These are phyloP conservation scores for Nyctanthes arbortristis DNA, from an alignment of 257 asterid species.

Conservation along the genomic window DNA sequence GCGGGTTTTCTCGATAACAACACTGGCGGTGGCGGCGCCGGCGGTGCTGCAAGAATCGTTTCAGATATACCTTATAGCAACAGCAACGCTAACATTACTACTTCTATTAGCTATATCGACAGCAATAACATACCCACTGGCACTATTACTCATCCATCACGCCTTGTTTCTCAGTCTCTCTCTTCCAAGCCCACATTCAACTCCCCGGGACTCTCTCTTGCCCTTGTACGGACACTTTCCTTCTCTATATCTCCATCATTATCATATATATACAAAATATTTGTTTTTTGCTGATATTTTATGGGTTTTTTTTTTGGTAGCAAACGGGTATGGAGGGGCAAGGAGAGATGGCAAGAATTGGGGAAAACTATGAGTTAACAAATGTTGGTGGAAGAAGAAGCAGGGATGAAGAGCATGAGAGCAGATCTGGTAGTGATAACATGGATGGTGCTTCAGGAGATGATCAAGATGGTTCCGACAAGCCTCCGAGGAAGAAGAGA, in stretches of 20 bases:
- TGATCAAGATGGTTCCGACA: constrained; percentile 74
- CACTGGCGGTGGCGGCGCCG: constrained; percentile 53
- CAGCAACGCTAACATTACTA: constrained; percentile 21
- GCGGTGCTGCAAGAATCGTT: constrained; percentile 62
- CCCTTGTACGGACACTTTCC: constrained; percentile 52
- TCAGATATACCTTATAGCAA: constrained; percentile 49
- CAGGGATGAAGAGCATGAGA: constrained; percentile 87
- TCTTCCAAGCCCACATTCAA: constrained; percentile 64
- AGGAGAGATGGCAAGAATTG: constrained; percentile 53
- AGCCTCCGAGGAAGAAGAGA: constrained; percentile 83
- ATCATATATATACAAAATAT: not conserved
- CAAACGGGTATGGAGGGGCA: constrained; percentile 84
- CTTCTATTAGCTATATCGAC: constrained; percentile 1
- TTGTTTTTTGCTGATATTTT: not conserved
- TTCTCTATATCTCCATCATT: not conserved
- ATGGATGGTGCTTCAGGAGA: constrained; percentile 90
- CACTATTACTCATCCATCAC: constrained; percentile 54
- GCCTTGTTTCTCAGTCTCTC: constrained; percentile 52
- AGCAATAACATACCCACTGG: constrained; percentile 46
- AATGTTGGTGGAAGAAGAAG: constrained; percentile 55
- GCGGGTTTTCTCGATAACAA: constrained; percentile 80
- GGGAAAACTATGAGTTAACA: constrained; percentile 48
- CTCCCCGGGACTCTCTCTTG: constrained; percentile 92
- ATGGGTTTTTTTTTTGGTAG: constrained; percentile 29
- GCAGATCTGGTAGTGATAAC: constrained; percentile 99